phyloP scores from a whole-genome alignment of 1,284 basidiomycete species.

The Marasmius oreades region DNA sequence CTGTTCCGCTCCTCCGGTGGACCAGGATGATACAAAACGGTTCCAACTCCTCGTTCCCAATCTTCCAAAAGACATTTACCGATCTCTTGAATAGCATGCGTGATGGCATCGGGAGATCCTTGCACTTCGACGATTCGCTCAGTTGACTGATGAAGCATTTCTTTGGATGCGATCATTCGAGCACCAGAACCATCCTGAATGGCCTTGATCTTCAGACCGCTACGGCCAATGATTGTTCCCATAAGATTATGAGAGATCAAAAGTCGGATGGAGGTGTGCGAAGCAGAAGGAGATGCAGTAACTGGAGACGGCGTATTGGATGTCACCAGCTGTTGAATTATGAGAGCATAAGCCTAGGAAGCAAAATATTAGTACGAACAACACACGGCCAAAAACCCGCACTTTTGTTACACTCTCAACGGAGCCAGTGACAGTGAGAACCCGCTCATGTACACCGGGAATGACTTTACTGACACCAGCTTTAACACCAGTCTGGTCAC shows the following conservation, averaged over 20 bases:
- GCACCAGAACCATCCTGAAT: conserved; percentile 98
- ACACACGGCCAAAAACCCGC: conserved; percentile 20
- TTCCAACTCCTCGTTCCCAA: conserved; percentile 92
- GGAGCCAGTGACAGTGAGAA: conserved; percentile 89
- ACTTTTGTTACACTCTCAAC: conserved; percentile 92
- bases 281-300: conserved; percentile 57
- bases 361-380: conserved; percentile 10
- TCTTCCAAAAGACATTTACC: conserved; percentile 94
- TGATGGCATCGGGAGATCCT: conserved; percentile 87
- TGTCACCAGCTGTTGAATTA: conserved; percentile 87
- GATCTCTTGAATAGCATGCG: conserved; percentile 91
- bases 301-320: conserved; percentile 68
- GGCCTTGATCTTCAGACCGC: conserved; percentile 98
- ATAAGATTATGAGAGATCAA: conserved; percentile 99
- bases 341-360: conserved; percentile 87
- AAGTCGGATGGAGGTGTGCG: conserved; percentile 89
- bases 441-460: conserved; percentile 94
- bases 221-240: conserved; percentile 98
- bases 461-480: conserved; percentile 99
- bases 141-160: conserved; percentile 98
- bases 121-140: conserved; percentile 98
- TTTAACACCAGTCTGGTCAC: conserved; percentile 94
- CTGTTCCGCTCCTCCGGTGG: conserved; percentile 70
- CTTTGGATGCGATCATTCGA: conserved; percentile 96
- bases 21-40: conserved; percentile 94